phyloP scores from a whole-genome alignment of 768 basidiomycete genomes.

The Tulasnella sp. region DNA sequence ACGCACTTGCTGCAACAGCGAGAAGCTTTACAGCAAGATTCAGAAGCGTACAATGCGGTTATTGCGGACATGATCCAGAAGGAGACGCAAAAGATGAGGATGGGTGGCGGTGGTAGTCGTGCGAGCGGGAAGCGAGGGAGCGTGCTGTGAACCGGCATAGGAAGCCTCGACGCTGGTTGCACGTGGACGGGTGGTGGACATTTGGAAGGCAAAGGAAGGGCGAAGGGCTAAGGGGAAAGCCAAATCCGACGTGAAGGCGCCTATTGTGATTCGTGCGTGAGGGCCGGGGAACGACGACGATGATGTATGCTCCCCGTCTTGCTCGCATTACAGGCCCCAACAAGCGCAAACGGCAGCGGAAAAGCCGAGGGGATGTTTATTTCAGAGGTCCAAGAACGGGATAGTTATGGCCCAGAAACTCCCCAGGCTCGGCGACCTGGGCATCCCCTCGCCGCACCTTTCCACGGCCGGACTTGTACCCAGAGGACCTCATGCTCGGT shows the following conservation, averaged over 20 bases:
- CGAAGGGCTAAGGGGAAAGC: background rate
- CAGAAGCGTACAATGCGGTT: slow-evolving; percentile 85
- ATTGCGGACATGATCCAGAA: slow-evolving; percentile 86
- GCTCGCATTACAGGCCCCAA: background rate
- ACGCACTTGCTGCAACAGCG: slow-evolving; percentile 81
- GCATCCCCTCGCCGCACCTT: slow-evolving; percentile 3
- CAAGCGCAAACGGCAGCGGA: background rate
- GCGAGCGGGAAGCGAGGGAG: slow-evolving; percentile 18
- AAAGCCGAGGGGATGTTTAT: background rate
- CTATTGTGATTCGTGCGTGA: background rate
- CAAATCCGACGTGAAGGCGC: background rate
- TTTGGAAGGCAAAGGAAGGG: too few species aligned
- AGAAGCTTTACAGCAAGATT: slow-evolving; percentile 83
- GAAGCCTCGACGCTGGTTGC: background rate
- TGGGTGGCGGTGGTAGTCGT: slow-evolving; percentile 21
- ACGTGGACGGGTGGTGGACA: too few species aligned
- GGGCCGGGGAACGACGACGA: background rate
- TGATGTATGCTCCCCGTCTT: background rate
- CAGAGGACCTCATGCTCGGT: slow-evolving; percentile 7
- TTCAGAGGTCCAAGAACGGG: background rate
- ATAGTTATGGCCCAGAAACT: background rate
- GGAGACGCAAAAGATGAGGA: slow-evolving; percentile 61
- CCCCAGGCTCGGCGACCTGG: slow-evolving; percentile 9
- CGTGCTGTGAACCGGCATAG: background rate
- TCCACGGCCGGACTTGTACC: slow-evolving; percentile 15